Base-by-base conservation (phyloP, 306 rosid genomes). In the Hylodesmum podocarpum region DNA sequence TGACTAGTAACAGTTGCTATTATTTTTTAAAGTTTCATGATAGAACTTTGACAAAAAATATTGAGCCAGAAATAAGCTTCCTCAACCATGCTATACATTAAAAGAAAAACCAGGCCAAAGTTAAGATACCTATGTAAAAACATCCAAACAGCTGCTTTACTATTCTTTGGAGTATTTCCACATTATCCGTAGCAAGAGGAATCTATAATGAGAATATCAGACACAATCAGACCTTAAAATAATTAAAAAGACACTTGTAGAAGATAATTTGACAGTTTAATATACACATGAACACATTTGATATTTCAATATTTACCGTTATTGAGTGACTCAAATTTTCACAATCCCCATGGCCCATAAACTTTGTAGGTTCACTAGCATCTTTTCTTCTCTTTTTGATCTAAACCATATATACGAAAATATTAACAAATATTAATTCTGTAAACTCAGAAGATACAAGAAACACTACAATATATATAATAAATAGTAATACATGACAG, bases 341-440 rank as follows among this genome's bases (percentile, higher is more conserved):
- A 82, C 96, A 94, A 73, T 92, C 96, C 79, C 98, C 98, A 75
- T 89, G 85, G 39, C 98, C 98, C 98, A 94, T 89, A 84, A 85
- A 94, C 89, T 94, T 94, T 5, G 73, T 80, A 61, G 98, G 97
- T 88, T 92, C 97, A 67, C 66, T 87, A 13, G 97, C 98, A 81
- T 87, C 81, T 81, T 90, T 90, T 80, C 88, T 90, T 71, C 91
- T 89, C 87, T 88, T 94, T 82, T 92, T 94, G 2, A 94, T 84
- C 98, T 94, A 73, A 21, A 75, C 61, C 69, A 85, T 24, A 70
- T 24, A 71, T 37, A 77, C 21, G 4, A 75, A 34, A 54, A 40
- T 33, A 57, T 63, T 67, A 27, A 54, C 28, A 76, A 24, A 34
- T 51, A 70, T 65, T 72, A 63, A 39, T 69, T 76, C 49, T n/a